Conservation (phyloP, 2,329 filamentous ascomycete genomes). For the Stemphylium beticola region DNA sequence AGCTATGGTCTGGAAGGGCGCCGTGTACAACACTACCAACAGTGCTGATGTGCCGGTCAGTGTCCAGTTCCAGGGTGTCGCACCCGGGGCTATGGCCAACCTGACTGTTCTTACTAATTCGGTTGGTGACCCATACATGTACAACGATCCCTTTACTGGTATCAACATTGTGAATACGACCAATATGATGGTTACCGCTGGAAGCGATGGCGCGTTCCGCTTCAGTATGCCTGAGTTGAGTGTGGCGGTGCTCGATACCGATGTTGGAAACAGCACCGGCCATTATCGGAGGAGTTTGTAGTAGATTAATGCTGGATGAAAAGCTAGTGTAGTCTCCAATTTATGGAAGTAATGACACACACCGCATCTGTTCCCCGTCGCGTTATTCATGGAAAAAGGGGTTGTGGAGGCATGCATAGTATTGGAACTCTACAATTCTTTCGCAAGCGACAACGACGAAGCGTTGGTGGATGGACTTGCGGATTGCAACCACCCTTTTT, state of each 20-base stretch:
- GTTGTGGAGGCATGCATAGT: no score
- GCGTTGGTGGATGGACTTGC: no score
- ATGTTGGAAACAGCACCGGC: slow-evolving; percentile 7
- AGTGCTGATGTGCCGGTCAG: slow-evolving; percentile 26
- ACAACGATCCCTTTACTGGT: slow-evolving; percentile 56
- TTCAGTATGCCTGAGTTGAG: slow-evolving; percentile 63
- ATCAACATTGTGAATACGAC: slow-evolving; percentile 48
- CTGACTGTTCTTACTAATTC: slow-evolving; percentile 55
- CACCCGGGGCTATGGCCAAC: slow-evolving; percentile 32
- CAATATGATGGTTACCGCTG: slow-evolving; percentile 32
- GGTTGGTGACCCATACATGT: slow-evolving; percentile 46
- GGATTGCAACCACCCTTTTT: no score
- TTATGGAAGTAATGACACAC: not conserved
- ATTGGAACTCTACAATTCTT: no score
- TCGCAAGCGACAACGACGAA: no score
- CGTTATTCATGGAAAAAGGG: no score
- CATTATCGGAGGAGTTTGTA: not conserved
- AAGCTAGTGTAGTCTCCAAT: not conserved
- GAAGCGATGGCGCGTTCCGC: slow-evolving; percentile 55
- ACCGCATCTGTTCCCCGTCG: no score
- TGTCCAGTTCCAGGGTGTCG: slow-evolving; percentile 39
- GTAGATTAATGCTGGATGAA: not conserved
- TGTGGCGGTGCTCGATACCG: slow-evolving; percentile 61
- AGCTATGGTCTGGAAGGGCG: slow-evolving; percentile 54
- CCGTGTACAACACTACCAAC: slow-evolving; percentile 57